These are phyloP conservation scores for Exophiala sideris DNA, from an alignment of 2,329 filamentous ascomycete genomes.

Conservation along the genomic window DNA sequence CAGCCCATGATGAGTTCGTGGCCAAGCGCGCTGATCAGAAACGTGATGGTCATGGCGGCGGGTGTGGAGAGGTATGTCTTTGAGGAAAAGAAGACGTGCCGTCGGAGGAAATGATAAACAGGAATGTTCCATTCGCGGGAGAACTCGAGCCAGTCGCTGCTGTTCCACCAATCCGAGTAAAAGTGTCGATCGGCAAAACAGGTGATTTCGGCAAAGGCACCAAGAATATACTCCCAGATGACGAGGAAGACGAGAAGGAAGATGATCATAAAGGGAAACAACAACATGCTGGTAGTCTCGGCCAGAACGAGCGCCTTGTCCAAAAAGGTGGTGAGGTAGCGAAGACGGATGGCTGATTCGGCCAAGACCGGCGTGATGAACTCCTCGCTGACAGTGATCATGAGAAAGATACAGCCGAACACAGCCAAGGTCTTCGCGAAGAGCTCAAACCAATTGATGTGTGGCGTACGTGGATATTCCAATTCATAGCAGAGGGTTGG, in stretches of 20 bases:
- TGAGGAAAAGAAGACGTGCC: conserved; percentile 88
- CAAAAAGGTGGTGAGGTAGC: conserved; percentile 43
- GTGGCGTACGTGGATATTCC: conserved; percentile 78
- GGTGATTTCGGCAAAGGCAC: conserved; percentile 91
- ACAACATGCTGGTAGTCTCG: conserved; percentile 83
- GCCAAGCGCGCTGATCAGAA: conserved; percentile 81
- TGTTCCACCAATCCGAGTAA: conserved; percentile 73
- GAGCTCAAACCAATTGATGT: conserved; percentile 76
- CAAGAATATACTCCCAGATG: conserved; percentile 95
- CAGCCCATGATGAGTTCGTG: conserved; percentile 97
- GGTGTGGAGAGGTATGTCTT: conserved; percentile 71
- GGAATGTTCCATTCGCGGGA: conserved; percentile 97
- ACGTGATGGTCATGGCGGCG: conserved; percentile 82
- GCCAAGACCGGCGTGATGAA: conserved; percentile 88
- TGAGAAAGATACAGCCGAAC: conserved; percentile 93
- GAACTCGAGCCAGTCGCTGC: conserved; percentile 72
- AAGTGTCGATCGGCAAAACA: conserved; percentile 91
- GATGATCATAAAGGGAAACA: conserved; percentile 96
- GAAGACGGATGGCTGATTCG: conserved; percentile 61
- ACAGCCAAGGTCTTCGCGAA: conserved; percentile 82
- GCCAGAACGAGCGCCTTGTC: conserved; percentile 77
- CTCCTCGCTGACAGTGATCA: conserved; percentile 87
- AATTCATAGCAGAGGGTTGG: conserved; percentile 97
- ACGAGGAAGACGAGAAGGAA: conserved; percentile 95
- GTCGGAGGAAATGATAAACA: conserved; percentile 89